These are phyloP conservation scores for Adenanthera pavonina DNA, from an alignment of 306 rosid genomes.

Conservation along the genomic window DNA sequence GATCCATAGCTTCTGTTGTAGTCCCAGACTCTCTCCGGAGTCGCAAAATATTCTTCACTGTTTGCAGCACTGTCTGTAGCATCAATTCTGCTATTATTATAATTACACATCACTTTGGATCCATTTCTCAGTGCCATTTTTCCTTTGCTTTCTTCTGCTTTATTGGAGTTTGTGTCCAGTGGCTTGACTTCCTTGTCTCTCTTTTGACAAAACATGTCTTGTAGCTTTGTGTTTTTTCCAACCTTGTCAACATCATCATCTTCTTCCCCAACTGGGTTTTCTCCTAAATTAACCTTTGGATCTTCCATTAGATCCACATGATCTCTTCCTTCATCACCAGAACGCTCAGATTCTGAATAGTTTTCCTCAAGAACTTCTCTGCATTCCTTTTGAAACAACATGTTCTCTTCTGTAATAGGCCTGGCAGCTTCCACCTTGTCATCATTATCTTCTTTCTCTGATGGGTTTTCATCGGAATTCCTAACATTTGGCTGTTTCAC, in stretches of 20 bases:
- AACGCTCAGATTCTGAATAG: background rate
- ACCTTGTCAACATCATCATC: constrained; percentile 4
- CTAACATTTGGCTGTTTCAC: background rate
- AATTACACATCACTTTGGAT: constrained; percentile 50
- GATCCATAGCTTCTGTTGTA: constrained; percentile 28
- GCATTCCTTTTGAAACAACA: background rate
- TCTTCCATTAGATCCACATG: background rate
- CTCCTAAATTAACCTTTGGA: background rate
- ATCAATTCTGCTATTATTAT: background rate
- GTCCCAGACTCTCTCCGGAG: constrained; percentile 42
- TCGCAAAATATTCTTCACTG: constrained; percentile 41
- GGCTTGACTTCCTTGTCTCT: constrained; percentile 38
- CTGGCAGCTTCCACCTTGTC: background rate
- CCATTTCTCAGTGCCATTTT: constrained; percentile 43
- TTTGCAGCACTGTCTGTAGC: constrained; percentile 1
- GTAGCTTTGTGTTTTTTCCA: constrained; percentile 13
- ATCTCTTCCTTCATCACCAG: background rate
- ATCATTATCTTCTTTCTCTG: background rate
- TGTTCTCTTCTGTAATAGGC: background rate
- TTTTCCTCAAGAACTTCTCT: background rate
- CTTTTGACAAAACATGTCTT: constrained; percentile 43
- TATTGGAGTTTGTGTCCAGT: constrained; percentile 39
- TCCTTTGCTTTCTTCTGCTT: constrained; percentile 61
- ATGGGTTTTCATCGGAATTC: background rate
- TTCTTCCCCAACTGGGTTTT: background rate